A percentile compares a stretch with the other conserved stretches of the same genome.
phyloP scores from a whole-genome alignment of 2,329 filamentous ascomycete genomes.

The Trichoderma sp. region DNA sequence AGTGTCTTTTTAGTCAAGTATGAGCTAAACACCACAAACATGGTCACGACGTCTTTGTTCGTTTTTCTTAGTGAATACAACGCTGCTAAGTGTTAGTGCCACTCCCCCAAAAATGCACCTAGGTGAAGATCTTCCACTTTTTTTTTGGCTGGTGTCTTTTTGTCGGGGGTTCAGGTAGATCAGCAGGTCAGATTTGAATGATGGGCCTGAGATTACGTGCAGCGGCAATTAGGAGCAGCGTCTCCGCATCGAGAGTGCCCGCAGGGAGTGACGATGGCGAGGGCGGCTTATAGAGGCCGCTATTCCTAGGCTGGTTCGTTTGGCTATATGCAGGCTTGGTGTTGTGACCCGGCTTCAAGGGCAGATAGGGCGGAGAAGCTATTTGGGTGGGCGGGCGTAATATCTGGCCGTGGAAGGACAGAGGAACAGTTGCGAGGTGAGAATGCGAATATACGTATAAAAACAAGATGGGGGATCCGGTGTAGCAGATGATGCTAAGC shows the following conservation, averaged over 20 bases:
- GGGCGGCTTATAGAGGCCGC: neutral
- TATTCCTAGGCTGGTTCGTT: neutral
- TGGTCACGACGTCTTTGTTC: neutral
- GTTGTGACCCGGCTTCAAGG: slow-evolving; percentile 23
- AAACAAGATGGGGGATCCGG: neutral
- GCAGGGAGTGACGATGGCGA: neutral
- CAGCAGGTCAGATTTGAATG: slow-evolving; percentile 11
- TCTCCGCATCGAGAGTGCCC: neutral
- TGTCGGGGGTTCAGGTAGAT: neutral
- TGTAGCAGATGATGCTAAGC: neutral
- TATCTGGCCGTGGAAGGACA: neutral
- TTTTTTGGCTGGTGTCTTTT: neutral
- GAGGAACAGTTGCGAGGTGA: neutral
- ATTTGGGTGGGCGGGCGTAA: neutral
- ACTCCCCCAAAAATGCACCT: neutral
- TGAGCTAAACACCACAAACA: neutral
- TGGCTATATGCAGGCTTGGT: slow-evolving; percentile 23
- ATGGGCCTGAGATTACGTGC: slow-evolving; percentile 10
- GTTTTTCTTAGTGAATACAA: slow-evolving; percentile 9
- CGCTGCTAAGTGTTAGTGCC: slow-evolving; percentile 9
- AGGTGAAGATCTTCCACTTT: slow-evolving; percentile 18
- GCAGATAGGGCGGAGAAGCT: slow-evolving; percentile 11
- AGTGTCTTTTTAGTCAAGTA: neutral
- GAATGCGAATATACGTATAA: neutral
- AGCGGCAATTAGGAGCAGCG: neutral